phyloP scores from a whole-genome alignment of 1,284 basidiomycete genomes.

The Boletus smithii region DNA sequence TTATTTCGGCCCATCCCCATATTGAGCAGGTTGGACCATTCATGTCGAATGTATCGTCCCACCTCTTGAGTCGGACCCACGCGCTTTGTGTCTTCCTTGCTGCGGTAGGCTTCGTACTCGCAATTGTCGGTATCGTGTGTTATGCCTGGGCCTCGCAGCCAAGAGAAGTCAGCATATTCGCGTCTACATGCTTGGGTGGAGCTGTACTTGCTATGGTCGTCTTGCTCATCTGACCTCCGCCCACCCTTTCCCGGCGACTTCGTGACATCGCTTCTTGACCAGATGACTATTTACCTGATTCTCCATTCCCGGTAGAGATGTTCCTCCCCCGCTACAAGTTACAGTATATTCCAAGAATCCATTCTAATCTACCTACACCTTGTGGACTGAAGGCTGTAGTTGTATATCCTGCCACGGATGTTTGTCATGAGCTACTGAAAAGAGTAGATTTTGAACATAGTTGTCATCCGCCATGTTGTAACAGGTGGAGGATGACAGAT shows the following conservation, averaged over 20 bases:
- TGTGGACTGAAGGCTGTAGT: too few relatives aligned
- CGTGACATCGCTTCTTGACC: too few relatives aligned
- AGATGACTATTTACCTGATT: background rate
- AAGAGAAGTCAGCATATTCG: constrained; percentile 41
- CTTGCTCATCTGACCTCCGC: constrained; percentile 14
- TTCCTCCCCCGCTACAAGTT: too few relatives aligned
- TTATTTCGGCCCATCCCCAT: constrained; percentile 45
- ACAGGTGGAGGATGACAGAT: too few relatives aligned
- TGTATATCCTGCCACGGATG: too few relatives aligned
- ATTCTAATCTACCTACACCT: background rate
- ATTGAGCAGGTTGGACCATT: constrained; percentile 43
- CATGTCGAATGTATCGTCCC: constrained; percentile 35
- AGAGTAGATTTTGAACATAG: too few relatives aligned
- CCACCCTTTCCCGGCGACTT: too few relatives aligned
- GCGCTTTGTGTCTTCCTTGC: constrained; percentile 47
- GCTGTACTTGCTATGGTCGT: constrained; percentile 11
- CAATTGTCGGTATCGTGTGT: constrained; percentile 47
- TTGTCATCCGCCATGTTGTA: too few relatives aligned
- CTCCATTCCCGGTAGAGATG: background rate
- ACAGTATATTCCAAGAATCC: too few relatives aligned
- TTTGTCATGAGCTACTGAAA: too few relatives aligned
- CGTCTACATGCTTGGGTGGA: constrained; percentile 39
- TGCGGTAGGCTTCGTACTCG: constrained; percentile 50
- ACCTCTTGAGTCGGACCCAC: constrained; percentile 49
- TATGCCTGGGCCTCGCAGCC: constrained; percentile 51